Evolutionary conservation across 169 alveolate species (phyloP).

Genomic region (Eimeria falciformis): DNA sequence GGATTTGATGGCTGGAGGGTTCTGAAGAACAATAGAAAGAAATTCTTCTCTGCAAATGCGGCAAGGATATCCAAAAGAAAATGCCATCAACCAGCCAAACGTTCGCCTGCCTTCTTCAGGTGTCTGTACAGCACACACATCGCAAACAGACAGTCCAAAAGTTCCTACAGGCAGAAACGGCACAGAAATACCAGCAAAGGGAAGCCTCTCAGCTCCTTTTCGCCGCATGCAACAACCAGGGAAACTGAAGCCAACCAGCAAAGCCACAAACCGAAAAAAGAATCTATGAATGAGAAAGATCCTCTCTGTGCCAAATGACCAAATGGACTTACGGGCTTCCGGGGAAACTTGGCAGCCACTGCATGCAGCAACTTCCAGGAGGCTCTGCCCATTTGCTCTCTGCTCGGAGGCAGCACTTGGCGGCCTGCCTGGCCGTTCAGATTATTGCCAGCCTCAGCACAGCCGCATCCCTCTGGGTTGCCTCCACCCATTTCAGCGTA

Average conservation of each 20-base stretch:
- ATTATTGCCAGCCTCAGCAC: not conserved
- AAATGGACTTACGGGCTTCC: slow-evolving; percentile 82
- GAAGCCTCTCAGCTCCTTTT: too few relatives aligned
- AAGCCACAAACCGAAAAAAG: too few relatives aligned
- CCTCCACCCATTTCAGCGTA: not conserved
- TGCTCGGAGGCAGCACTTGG: slow-evolving; percentile 84
- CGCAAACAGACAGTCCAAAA: not conserved
- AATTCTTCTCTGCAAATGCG: slow-evolving; percentile 86
- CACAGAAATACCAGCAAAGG: not conserved
- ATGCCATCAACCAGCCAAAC: slow-evolving; percentile 83
- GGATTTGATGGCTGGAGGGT: slow-evolving; percentile 82
- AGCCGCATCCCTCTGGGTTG: not conserved
- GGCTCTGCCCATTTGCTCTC: slow-evolving; percentile 89
- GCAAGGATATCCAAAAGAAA: slow-evolving; percentile 88
- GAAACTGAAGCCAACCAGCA: too few relatives aligned
- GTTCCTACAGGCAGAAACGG: not conserved
- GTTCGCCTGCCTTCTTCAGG: slow-evolving; percentile 77
- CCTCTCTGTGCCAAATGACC: too few relatives aligned
- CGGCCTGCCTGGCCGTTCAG: not conserved
- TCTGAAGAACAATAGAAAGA: slow-evolving; percentile 77
- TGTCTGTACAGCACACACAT: slow-evolving; percentile 55
- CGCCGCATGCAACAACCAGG: too few relatives aligned
- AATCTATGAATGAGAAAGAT: too few relatives aligned
- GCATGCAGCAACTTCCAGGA: slow-evolving; percentile 89
- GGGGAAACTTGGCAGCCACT: slow-evolving; percentile 87